phyloP scores from a whole-genome alignment of 371 early-diverging fungal genomes.

The Capillidium heterosporum region DNA sequence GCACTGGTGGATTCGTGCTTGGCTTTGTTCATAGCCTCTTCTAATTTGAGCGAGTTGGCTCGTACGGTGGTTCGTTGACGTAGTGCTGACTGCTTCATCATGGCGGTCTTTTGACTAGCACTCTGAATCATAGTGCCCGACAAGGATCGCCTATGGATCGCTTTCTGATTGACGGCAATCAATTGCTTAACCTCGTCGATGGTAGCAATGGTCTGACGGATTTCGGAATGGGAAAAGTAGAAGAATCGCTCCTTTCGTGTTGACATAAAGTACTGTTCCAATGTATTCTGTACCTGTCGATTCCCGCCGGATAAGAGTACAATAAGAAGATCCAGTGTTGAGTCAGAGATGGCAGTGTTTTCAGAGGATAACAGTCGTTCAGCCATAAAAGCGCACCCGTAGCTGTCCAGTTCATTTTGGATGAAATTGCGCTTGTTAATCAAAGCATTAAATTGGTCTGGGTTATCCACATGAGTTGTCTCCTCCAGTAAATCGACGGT shows the following conservation, averaged over 20 bases:
- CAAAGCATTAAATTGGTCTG: conserved; percentile 12
- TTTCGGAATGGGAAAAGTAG: conserved; percentile 26
- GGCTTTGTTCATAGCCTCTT: neutral
- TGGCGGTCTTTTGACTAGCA: neutral
- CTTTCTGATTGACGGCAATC: conserved; percentile 1
- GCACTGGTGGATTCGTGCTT: neutral
- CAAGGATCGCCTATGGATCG: neutral
- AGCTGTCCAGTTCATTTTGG: conserved; percentile 22
- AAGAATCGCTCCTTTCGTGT: conserved; percentile 32
- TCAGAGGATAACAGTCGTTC: conserved; percentile 27
- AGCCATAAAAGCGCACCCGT: conserved; percentile 30
- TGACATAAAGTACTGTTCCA: conserved; percentile 23
- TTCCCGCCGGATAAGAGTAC: conserved; percentile 35
- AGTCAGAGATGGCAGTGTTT: conserved; percentile 15
- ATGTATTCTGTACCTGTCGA: conserved; percentile 22
- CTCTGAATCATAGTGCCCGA: neutral
- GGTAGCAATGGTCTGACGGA: conserved; percentile 17
- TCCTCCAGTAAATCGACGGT: conserved; percentile 7
- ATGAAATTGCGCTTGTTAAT: conserved; percentile 16
- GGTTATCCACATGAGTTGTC: conserved; percentile 9
- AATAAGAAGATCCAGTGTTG: conserved; percentile 21
- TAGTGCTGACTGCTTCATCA: too few relatives aligned
- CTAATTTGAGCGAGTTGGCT: neutral
- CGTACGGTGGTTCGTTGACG: neutral
- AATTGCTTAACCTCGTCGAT: conserved; percentile 20